Percentiles rank a stretch among this genome's conserved stretches.
Conservation (phyloP, 225 moss, liverwort and hornwort genomes). For the Physcomitrium patens region DNA sequence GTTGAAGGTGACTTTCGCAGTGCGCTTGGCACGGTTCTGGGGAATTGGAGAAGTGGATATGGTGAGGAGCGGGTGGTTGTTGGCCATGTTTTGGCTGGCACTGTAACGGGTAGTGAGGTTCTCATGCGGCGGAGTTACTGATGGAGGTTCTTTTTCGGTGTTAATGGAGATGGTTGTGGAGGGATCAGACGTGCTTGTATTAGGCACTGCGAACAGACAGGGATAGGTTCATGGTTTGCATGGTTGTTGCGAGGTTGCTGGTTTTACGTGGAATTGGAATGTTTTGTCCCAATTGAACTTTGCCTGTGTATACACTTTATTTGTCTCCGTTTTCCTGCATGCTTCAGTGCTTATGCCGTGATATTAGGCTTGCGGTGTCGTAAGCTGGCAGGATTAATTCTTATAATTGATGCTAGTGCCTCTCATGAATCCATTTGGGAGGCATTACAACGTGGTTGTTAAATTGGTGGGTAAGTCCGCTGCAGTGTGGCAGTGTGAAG, state of each 20-base stretch:
- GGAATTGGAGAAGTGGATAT: neutral
- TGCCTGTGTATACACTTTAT: conserved; percentile 1
- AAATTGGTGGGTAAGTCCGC: conserved; percentile 30
- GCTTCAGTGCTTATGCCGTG: neutral
- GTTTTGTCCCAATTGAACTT: neutral
- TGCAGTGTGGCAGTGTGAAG: conserved; percentile 76
- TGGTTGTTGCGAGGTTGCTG: neutral
- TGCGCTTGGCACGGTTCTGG: neutral
- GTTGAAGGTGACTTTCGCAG: conserved; percentile 36
- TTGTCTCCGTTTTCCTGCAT: neutral
- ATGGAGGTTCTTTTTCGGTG: neutral
- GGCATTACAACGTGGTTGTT: conserved; percentile 23
- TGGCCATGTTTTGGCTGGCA: neutral
- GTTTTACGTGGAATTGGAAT: neutral
- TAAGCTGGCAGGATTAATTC: neutral
- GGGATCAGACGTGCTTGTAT: neutral
- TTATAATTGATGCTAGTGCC: neutral
- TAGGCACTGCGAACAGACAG: conserved; percentile 7
- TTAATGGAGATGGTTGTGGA: conserved; percentile 21
- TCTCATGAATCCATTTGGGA: conserved; percentile 8
- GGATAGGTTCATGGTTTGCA: neutral
- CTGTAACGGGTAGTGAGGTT: neutral
- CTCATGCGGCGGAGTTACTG: neutral
- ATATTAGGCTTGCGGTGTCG: neutral
- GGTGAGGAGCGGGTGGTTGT: neutral